Evolutionary conservation across 768 basidiomycete species (phyloP).

Genomic region (Naematelia encephala): DNA sequence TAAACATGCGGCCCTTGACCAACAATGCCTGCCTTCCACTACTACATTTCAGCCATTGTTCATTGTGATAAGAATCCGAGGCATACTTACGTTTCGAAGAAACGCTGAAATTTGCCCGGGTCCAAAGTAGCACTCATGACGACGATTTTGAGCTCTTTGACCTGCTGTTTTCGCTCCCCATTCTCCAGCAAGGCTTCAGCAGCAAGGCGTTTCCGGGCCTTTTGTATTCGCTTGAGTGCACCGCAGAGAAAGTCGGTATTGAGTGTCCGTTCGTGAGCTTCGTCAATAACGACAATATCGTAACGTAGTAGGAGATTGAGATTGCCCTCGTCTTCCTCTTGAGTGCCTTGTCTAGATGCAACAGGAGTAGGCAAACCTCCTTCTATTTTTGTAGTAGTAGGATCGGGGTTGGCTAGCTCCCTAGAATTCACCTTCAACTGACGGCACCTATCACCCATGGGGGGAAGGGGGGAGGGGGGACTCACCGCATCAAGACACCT

Average conservation of each 20-base stretch:
- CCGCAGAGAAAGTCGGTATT: conserved; percentile 92
- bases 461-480: background rate
- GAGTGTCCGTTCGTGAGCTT: conserved; percentile 93
- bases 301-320: conserved; percentile 65
- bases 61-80: background rate
- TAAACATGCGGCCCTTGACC: conserved; percentile 87
- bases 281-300: conserved; percentile 86
- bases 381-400: background rate
- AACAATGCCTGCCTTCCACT: conserved; percentile 61
- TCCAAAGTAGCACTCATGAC: conserved; percentile 98
- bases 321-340: conserved; percentile 4
- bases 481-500: conserved; percentile 48
- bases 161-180: conserved; percentile 52
- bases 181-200: conserved; percentile 20
- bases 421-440: conserved; percentile 19
- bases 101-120: conserved; percentile 86
- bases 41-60: conserved; percentile 4
- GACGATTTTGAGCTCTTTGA: conserved; percentile 75
- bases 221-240: conserved; percentile 77
- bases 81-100: conserved; percentile 69
- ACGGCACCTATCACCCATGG: no score
- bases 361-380: background rate
- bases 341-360: background rate
- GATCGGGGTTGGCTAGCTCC: conserved; percentile 33
- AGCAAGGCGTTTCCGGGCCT: conserved; percentile 57